These are phyloP conservation scores for Trichosanthes truncata DNA, from an alignment of 306 rosid genomes.

Conservation along the genomic window DNA sequence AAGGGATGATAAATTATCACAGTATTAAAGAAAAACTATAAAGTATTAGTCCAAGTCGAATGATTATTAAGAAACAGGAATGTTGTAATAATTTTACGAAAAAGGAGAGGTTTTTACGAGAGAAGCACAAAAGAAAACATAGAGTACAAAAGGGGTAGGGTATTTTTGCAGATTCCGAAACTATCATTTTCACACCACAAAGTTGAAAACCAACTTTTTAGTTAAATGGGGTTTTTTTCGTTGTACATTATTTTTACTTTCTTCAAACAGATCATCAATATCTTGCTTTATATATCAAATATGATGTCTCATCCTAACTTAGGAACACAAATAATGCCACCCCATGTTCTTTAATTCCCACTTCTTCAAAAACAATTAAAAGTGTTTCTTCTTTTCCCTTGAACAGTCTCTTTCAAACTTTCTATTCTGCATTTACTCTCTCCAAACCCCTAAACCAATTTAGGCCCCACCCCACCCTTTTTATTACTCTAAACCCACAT, in stretches of 20 bases:
- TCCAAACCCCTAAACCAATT: not conserved
- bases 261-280: slow-evolving; percentile 19
- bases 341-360: slow-evolving; percentile 19
- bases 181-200: slow-evolving; percentile 16
- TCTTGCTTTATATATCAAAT: slow-evolving; percentile 26
- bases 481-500: not conserved
- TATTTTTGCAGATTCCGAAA: slow-evolving; percentile 29
- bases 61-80: too few species aligned
- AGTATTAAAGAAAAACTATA: too few species aligned
- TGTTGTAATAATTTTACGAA: too few species aligned
- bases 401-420: slow-evolving; percentile 9
- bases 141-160: slow-evolving; percentile 26
- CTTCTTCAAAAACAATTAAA: slow-evolving; percentile 1
- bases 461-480: not conserved
- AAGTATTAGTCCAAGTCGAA: too few species aligned
- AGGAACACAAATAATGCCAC: slow-evolving; percentile 23
- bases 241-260: slow-evolving; percentile 9
- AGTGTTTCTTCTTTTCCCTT: not conserved
- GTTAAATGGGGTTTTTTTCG: slow-evolving; percentile 6
- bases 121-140: not conserved
- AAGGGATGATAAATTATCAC: too few species aligned
- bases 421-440: not conserved
- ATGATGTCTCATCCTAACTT: slow-evolving; percentile 40
- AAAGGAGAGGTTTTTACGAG: not conserved
- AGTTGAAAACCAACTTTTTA: not conserved